These are phyloP conservation scores for Verticillium zaregamsianum DNA, from an alignment of 2,329 filamentous ascomycete genomes.

Conservation along the genomic window DNA sequence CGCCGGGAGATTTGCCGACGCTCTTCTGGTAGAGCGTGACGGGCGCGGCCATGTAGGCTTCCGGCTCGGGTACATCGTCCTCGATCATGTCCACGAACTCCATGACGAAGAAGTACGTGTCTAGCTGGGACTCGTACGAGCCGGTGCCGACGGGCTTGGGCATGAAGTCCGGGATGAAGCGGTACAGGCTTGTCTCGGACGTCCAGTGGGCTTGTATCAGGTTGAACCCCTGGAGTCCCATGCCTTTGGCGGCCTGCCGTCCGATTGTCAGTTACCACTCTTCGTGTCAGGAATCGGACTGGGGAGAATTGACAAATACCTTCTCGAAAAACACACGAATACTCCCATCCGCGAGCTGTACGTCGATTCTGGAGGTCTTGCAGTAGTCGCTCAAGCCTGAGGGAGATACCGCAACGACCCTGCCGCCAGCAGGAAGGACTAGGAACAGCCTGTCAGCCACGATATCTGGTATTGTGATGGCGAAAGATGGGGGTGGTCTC, in stretches of 20 bases:
- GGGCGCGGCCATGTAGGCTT: constrained; percentile 15
- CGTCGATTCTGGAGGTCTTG: not conserved
- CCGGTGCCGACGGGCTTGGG: constrained; percentile 15
- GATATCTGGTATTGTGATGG: not conserved
- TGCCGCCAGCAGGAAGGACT: not conserved
- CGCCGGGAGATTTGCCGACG: constrained; percentile 22
- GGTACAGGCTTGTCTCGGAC: constrained; percentile 16
- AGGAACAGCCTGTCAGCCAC: not conserved
- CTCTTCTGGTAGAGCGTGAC: constrained; percentile 17
- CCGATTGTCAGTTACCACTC: not conserved
- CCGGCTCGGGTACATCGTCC: constrained; percentile 15
- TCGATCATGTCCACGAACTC: constrained; percentile 20
- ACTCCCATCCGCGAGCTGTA: not conserved
- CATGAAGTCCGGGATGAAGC: constrained; percentile 17
- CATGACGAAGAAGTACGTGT: constrained; percentile 19
- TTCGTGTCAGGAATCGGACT: not conserved
- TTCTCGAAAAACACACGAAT: not conserved
- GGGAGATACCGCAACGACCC: not conserved
- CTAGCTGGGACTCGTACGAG: constrained; percentile 13
- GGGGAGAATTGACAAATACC: not conserved
- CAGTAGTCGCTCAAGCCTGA: not conserved
- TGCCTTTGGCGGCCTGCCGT: not conserved
- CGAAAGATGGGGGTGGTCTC: not conserved
- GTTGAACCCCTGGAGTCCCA: not conserved
- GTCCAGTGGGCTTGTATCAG: constrained; percentile 15